Conservation (phyloP, 345 rosid genomes). For the Aurinia saxatilis region DNA sequence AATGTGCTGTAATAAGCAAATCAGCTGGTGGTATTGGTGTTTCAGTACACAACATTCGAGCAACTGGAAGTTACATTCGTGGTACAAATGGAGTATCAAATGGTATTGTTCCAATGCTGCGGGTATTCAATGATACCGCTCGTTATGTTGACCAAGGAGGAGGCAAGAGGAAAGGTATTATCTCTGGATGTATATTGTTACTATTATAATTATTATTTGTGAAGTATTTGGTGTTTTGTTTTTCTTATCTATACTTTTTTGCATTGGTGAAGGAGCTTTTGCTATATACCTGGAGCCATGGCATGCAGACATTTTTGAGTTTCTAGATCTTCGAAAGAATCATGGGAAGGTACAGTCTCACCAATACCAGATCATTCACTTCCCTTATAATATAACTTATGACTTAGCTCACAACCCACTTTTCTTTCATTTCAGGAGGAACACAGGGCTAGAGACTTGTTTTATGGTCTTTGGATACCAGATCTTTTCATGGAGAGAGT, state of each 20-base stretch:
- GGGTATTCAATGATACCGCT: constrained; percentile 25
- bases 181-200: not conserved
- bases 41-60: constrained; percentile 48
- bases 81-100: constrained; percentile 81
- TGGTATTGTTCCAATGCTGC: constrained; percentile 72
- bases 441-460: constrained; percentile 83
- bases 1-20: constrained; percentile 92
- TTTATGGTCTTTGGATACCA: constrained; percentile 92
- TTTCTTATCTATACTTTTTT: not conserved
- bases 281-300: constrained; percentile 85
- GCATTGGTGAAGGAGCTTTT: constrained; percentile 56
- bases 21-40: constrained; percentile 97
- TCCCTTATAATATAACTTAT: too few relatives aligned
- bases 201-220: not conserved
- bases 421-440: constrained; percentile 49
- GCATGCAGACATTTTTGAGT: constrained; percentile 75
- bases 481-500: constrained; percentile 96
- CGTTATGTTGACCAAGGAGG: constrained; percentile 28
- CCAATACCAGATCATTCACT: not conserved
- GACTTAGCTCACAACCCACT: too few relatives aligned
- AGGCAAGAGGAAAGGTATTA: constrained; percentile 25
- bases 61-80: constrained; percentile 31
- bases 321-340: constrained; percentile 69
- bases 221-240: not conserved
- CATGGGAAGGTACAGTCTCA: constrained; percentile 59